Evolutionary conservation across 257 asterid genomes (phyloP).

Genomic region (Nicotiana obtusifolia): DNA sequence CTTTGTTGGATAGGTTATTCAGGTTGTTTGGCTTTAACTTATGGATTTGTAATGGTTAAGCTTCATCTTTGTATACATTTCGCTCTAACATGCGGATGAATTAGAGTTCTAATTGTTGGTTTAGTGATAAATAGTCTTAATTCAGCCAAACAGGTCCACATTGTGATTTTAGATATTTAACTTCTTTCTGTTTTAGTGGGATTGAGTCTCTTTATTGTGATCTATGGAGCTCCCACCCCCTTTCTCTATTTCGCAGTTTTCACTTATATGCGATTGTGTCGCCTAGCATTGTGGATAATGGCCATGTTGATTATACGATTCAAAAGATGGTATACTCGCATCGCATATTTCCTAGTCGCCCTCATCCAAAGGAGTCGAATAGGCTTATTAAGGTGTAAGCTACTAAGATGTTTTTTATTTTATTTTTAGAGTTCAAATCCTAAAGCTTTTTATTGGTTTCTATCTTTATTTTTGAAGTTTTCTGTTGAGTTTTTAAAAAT

Average conservation of each 20-base stretch:
- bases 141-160: background rate
- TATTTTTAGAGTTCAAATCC: too few species aligned
- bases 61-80: slow-evolving; percentile 1
- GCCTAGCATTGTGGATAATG: background rate
- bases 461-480: too few species aligned
- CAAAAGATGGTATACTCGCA: background rate
- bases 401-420: too few species aligned
- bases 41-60: background rate
- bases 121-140: background rate
- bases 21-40: background rate
- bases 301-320: background rate
- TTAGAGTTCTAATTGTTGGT: slow-evolving; percentile 1
- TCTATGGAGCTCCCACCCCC: background rate
- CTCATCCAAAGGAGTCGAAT: background rate
- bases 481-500: too few species aligned
- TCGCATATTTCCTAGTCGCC: background rate
- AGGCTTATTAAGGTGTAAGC: too few species aligned
- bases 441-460: too few species aligned
- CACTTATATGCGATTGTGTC: too few species aligned
- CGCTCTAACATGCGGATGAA: background rate
- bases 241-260: too few species aligned
- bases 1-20: slow-evolving; percentile 2
- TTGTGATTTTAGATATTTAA: background rate
- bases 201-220: background rate
- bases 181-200: background rate